Evolutionary conservation across 1,139 yeast species (phyloP).

Genomic region (Taphrina sp.): DNA sequence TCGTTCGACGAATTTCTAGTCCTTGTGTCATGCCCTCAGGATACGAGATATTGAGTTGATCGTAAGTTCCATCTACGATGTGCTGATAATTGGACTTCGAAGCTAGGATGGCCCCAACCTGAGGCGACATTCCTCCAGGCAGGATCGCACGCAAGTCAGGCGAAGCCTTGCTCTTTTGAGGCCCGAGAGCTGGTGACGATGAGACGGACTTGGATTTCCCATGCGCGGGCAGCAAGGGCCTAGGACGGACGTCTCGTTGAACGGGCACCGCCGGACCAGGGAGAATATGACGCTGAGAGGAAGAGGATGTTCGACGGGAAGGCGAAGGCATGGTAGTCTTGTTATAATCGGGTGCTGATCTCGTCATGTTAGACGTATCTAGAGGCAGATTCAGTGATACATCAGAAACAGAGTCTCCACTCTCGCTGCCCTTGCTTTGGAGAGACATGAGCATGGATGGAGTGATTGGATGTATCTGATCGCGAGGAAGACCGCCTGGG

Average conservation of each 20-base stretch:
- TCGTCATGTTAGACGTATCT: background rate
- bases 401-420: background rate
- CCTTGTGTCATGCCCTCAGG: slow-evolving; percentile 48
- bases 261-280: background rate
- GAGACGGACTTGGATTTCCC: slow-evolving; percentile 5
- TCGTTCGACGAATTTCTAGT: slow-evolving; percentile 53
- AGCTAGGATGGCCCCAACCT: slow-evolving; percentile 45
- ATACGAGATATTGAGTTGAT: slow-evolving; percentile 47
- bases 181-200: slow-evolving; percentile 30
- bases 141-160: slow-evolving; percentile 39
- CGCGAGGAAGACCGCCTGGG: background rate
- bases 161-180: slow-evolving; percentile 35
- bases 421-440: background rate
- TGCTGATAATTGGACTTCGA: slow-evolving; percentile 49
- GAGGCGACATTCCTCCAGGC: slow-evolving; percentile 38
- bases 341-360: background rate
- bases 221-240: slow-evolving; percentile 18
- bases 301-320: background rate
- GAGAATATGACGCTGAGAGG: background rate
- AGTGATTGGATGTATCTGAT: slow-evolving; percentile 27
- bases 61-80: slow-evolving; percentile 50
- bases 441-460: slow-evolving; percentile 30
- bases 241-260: slow-evolving; percentile 8
- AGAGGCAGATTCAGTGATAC: background rate
- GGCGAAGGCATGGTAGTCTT: background rate